Evolutionary conservation across 1,139 yeast genomes (phyloP).

Genomic region (Saccharomycopsis hybrid): DNA sequence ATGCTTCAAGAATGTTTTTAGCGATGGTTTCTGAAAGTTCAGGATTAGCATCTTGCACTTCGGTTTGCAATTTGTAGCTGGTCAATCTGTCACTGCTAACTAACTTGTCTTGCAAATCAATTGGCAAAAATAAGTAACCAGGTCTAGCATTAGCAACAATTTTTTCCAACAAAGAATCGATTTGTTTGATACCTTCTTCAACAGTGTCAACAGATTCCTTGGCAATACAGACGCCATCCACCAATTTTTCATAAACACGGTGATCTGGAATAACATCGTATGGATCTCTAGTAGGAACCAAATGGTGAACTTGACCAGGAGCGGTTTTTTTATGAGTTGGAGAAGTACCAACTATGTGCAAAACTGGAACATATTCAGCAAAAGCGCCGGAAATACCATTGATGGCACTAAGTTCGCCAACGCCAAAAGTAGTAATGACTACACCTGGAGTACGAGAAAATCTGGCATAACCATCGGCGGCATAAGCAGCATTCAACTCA

Average conservation of each 20-base stretch:
- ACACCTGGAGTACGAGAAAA: slow-evolving; percentile 32
- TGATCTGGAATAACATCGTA: slow-evolving; percentile 48
- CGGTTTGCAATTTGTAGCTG: slow-evolving; percentile 23
- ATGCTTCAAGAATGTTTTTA: slow-evolving; percentile 38
- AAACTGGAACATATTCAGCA: slow-evolving; percentile 48
- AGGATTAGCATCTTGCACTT: slow-evolving; percentile 29
- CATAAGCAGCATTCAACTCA: slow-evolving; percentile 63
- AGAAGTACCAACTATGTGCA: slow-evolving; percentile 45
- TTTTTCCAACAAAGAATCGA: slow-evolving; percentile 53
- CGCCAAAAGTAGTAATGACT: slow-evolving; percentile 57
- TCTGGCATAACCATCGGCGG: slow-evolving; percentile 75
- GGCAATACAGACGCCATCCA: slow-evolving; percentile 48
- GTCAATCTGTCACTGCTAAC: slow-evolving; percentile 36
- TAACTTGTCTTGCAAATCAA: slow-evolving; percentile 47
- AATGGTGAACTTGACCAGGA: slow-evolving; percentile 49
- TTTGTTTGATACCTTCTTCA: slow-evolving; percentile 36
- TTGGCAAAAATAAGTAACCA: slow-evolving; percentile 65
- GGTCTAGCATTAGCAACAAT: slow-evolving; percentile 54
- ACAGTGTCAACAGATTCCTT: slow-evolving; percentile 46
- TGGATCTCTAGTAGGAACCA: slow-evolving; percentile 49
- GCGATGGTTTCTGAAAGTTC: slow-evolving; percentile 37
- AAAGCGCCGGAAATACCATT: slow-evolving; percentile 81
- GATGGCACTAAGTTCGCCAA: slow-evolving; percentile 80
- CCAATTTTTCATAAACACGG: slow-evolving; percentile 55
- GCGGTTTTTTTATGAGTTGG: slow-evolving; percentile 32